Evolutionary conservation across 2,329 filamentous ascomycete genomes (phyloP), one percentile per base, ranked within the genome.

Genomic region (Aureobasidium sp.): DNA sequence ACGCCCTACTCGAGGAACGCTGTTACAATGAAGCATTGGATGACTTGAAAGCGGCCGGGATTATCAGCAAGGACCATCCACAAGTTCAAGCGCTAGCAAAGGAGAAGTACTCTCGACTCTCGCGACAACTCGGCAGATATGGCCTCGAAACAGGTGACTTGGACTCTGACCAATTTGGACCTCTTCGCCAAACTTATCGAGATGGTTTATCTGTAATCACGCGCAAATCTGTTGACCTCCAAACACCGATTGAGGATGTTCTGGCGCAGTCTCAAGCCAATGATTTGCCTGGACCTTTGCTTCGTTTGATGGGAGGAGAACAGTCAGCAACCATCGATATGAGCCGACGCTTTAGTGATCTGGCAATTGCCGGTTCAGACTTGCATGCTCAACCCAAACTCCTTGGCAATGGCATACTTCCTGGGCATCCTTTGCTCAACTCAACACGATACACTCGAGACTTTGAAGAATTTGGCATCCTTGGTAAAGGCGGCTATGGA

Each of bases 401-500:
- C 9, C 48, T 46, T 20, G 55, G 34, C 10, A 59, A 43, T 46
- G 55, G 43, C 37, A 55, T 50, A 12, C 48, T 66, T 5, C 63
- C 63, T 59, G 48, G 55, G 20, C 66, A 69, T 61, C 64, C 66
- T 26, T 48, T 70, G 41, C 48, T 73, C 12, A 65, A 69, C 56
- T 63, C 72, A 39, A 77, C 79, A 46, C 74, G 79, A 47, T 83
- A 82, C 67, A 70, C 74, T 3, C 74, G 76, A 41, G 82, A 81
- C 64, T 84, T 82, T 63, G 74, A 77, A 24, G 80, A 85, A 65
- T 69, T 86, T 13, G 78, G 76, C 20, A 69, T 84, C 1, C 76
- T 88, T 3, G 86, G 86, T 1, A 85, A 81, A 69, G 86, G 86
- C 15, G 86, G 85, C 0, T 88, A 86, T 68, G 85, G 85, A 1